Conservation (phyloP, 2,329 filamentous ascomycete genomes). For the Aspergillus clavatus region DNA sequence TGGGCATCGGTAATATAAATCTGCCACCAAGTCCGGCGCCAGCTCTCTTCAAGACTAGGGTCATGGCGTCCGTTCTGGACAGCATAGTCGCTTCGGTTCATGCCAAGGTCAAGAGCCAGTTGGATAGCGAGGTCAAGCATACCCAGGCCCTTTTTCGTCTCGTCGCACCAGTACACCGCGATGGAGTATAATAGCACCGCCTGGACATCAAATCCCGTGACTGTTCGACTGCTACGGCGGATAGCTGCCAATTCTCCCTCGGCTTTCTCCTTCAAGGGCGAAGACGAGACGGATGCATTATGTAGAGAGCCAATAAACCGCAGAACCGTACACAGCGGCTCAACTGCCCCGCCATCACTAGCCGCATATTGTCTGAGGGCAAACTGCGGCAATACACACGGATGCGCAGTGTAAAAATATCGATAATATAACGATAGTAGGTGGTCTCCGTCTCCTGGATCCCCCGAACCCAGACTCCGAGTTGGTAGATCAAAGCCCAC, state of each 20-base stretch:
- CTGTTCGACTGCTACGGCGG: not conserved
- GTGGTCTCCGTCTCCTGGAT: not conserved
- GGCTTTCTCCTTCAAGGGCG: not conserved
- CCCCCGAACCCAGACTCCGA: not conserved
- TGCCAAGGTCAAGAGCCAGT: slow-evolving; percentile 8
- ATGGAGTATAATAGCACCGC: slow-evolving; percentile 20
- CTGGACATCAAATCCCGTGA: slow-evolving; percentile 16
- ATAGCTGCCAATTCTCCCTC: not conserved
- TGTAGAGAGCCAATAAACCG: slow-evolving; percentile 22
- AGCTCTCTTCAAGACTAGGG: slow-evolving; percentile 35
- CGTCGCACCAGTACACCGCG: slow-evolving; percentile 14
- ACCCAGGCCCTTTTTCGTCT: slow-evolving; percentile 4
- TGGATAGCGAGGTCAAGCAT: slow-evolving; percentile 11
- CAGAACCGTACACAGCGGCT: slow-evolving; percentile 18
- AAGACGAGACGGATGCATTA: slow-evolving; percentile 1
- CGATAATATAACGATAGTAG: slow-evolving; percentile 19
- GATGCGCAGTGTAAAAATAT: slow-evolving; percentile 22
- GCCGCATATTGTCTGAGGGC: slow-evolving; percentile 8
- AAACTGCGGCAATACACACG: slow-evolving; percentile 19
- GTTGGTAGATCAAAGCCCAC: not conserved
- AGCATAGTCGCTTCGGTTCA: slow-evolving; percentile 7
- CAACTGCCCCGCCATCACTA: slow-evolving; percentile 6
- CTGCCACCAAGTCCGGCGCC: slow-evolving; percentile 39
- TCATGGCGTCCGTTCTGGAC: slow-evolving; percentile 1
- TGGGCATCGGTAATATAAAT: slow-evolving; percentile 70